Evolutionary conservation across 352 stramenopile species (phyloP).

Genomic region (Globisporangium lucens): DNA sequence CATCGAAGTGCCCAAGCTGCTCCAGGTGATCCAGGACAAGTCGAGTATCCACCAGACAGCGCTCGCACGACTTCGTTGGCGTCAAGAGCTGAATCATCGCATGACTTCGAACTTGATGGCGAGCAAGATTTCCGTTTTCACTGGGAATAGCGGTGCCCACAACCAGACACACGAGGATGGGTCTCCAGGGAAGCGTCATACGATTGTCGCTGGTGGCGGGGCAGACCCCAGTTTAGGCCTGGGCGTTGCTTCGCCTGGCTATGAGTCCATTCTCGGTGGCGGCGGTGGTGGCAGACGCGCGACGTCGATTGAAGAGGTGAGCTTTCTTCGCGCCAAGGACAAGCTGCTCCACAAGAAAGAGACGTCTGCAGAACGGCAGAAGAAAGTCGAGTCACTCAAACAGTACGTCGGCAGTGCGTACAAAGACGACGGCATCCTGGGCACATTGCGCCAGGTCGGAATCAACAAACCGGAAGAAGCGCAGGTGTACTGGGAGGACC

Average conservation of each 20-base stretch:
- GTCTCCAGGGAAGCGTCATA: conserved; percentile 6
- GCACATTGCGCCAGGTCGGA: conserved; percentile 65
- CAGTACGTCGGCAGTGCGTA: conserved; percentile 68
- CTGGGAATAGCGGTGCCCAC: not conserved
- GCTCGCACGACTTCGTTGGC: conserved; percentile 61
- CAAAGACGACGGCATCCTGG: conserved; percentile 72
- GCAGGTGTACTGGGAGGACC: conserved; percentile 75
- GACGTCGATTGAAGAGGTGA: conserved; percentile 28
- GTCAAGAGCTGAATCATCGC: conserved; percentile 57
- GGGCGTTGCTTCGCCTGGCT: not conserved
- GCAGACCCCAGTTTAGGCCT: not conserved
- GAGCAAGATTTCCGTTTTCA: conserved; percentile 9
- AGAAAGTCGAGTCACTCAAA: conserved; percentile 59
- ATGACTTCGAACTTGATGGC: conserved; percentile 21
- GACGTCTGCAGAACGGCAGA: conserved; percentile 47
- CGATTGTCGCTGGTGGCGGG: not conserved
- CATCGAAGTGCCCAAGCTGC: conserved; percentile 63
- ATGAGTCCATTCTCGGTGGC: not conserved
- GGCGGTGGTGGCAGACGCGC: not conserved
- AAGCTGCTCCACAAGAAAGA: conserved; percentile 79
- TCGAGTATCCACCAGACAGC: conserved; percentile 60
- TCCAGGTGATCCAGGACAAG: conserved; percentile 66
- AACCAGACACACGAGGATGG: not conserved
- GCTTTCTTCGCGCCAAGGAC: conserved; percentile 62
- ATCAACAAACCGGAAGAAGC: conserved; percentile 78